Conservation (phyloP, 345 rosid species). For the Litchi chinensis region DNA sequence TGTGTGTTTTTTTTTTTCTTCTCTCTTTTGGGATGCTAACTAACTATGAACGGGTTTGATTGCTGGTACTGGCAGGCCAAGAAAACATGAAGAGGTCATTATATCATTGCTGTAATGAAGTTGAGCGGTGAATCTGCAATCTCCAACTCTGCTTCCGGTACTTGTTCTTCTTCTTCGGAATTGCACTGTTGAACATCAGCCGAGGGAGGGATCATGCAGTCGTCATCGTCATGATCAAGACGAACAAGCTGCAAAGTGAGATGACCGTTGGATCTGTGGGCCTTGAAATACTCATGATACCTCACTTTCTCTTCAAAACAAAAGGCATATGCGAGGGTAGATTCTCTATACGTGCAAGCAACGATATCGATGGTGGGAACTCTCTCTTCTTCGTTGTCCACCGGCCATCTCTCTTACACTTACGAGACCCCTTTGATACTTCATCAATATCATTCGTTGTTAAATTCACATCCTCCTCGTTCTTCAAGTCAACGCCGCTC, state of each 20-base stretch:
- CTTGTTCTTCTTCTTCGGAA: not conserved
- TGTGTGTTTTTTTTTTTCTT: too few relatives aligned
- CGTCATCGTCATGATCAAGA: slow-evolving; percentile 39
- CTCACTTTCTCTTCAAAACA: slow-evolving; percentile 56
- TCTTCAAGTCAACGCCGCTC: slow-evolving; percentile 64
- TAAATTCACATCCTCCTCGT: slow-evolving; percentile 20
- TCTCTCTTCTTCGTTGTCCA: slow-evolving; percentile 38
- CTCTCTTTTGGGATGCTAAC: not conserved
- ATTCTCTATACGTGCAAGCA: slow-evolving; percentile 57
- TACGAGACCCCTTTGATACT: not conserved
- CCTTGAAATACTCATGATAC: slow-evolving; percentile 68
- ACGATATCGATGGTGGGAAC: slow-evolving; percentile 71
- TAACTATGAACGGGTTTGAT: slow-evolving; percentile 38
- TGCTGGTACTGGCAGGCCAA: slow-evolving; percentile 39
- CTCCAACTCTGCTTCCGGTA: not conserved
- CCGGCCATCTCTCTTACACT: not conserved
- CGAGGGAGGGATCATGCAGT: slow-evolving; percentile 4
- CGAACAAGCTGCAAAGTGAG: slow-evolving; percentile 70
- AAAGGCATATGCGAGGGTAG: slow-evolving; percentile 60
- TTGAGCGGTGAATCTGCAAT: slow-evolving; percentile 18
- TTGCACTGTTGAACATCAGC: not conserved
- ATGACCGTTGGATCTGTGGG: slow-evolving; percentile 66
- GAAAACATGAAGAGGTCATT: slow-evolving; percentile 31
- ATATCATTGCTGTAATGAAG: slow-evolving; percentile 23
- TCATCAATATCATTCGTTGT: not conserved